Evolutionary conservation across 1,284 basidiomycete genomes (phyloP).

Genomic region (Xerocomus nothofagi): DNA sequence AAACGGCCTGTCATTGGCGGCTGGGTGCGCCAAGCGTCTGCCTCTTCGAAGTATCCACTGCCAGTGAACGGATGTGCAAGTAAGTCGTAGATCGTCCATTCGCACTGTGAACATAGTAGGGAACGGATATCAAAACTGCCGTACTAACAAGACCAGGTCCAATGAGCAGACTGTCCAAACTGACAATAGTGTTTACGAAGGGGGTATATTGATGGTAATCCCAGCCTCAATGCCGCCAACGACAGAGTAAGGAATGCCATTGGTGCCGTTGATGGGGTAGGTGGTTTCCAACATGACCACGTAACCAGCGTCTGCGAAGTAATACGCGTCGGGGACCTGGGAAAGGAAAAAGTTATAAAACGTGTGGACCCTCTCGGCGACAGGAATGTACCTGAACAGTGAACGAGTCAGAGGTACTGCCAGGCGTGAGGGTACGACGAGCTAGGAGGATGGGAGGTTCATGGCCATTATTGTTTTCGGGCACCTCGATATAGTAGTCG

Average conservation of each 20-base stretch:
- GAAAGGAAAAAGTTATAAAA: conserved; percentile 3
- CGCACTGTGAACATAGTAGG: background rate
- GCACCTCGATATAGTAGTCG: conserved; percentile 37
- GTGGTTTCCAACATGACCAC: conserved; percentile 28
- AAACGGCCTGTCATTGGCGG: background rate
- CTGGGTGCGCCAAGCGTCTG: too few relatives aligned
- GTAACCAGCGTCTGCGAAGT: conserved; percentile 27
- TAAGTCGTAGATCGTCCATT: background rate
- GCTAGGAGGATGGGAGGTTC: conserved; percentile 34
- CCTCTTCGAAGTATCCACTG: too few relatives aligned
- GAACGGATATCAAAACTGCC: background rate
- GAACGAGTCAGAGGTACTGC: conserved; percentile 17
- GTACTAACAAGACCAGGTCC: background rate
- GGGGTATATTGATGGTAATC: conserved; percentile 20
- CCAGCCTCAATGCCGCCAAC: conserved; percentile 24
- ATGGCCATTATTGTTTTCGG: conserved; percentile 32
- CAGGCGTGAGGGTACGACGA: conserved; percentile 19
- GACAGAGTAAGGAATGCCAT: conserved; percentile 27
- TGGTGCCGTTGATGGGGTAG: conserved; percentile 25
- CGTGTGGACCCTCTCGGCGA: background rate
- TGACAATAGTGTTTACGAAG: background rate
- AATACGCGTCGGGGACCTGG: conserved; percentile 31
- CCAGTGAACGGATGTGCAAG: too few relatives aligned
- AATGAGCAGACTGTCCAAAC: background rate
- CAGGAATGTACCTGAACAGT: conserved; percentile 17